Evolutionary conservation across 139 green algal genomes (phyloP).

Genomic region (Tetratostichococcus sp.): DNA sequence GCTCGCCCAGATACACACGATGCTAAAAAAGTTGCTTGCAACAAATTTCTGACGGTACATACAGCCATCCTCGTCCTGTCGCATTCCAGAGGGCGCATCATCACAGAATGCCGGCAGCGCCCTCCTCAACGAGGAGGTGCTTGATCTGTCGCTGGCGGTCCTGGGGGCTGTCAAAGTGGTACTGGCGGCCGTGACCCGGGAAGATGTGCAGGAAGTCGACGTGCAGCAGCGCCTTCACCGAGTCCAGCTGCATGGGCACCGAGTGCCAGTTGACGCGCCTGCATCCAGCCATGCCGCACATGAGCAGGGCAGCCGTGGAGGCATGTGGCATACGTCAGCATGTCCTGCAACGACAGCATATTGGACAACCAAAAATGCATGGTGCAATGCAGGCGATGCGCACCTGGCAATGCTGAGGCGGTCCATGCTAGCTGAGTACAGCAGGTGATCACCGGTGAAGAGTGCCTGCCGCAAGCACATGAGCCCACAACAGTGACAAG

Average conservation of each 20-base stretch:
- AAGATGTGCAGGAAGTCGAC: constrained; percentile 66
- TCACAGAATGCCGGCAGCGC: no score
- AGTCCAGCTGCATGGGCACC: constrained; percentile 51
- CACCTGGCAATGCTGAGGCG: constrained; percentile 28
- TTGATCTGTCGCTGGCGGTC: constrained; percentile 2
- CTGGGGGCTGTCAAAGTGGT: constrained; percentile 7
- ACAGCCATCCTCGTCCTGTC: not conserved
- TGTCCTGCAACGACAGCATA: no score
- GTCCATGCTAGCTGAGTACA: constrained; percentile 5
- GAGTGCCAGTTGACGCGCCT: constrained; percentile 35
- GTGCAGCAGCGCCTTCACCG: constrained; percentile 43
- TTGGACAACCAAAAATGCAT: no score
- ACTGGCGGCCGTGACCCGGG: constrained; percentile 53
- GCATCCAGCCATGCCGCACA: not conserved
- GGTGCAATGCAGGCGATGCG: no score
- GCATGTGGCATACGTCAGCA: no score
- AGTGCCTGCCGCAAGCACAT: constrained; percentile 18
- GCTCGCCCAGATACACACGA: no score
- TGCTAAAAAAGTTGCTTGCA: no score
- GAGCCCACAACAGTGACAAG: no score
- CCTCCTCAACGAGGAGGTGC: not conserved
- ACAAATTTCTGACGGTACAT: no score
- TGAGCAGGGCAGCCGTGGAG: not conserved
- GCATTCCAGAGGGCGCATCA: no score
- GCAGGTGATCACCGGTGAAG: constrained; percentile 52